Evolutionary conservation across 2,329 filamentous ascomycete species (phyloP).

Genomic region (Boeremia lycopersici): DNA sequence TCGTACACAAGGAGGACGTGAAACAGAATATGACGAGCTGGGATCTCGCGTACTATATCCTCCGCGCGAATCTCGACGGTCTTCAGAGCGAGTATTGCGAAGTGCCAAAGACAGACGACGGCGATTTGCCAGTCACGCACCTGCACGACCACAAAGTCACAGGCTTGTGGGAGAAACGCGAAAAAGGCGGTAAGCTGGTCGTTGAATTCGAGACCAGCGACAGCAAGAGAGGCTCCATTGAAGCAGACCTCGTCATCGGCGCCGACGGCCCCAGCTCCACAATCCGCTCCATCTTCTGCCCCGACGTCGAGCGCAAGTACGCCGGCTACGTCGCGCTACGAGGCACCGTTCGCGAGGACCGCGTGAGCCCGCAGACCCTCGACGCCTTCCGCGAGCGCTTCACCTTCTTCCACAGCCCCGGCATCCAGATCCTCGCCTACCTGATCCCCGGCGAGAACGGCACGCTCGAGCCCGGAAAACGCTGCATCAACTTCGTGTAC

Average conservation of each 20-base stretch:
- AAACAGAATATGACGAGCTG: constrained; percentile 47
- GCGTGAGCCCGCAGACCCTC: constrained; percentile 25
- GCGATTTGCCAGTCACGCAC: constrained; percentile 25
- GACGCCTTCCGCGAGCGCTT: constrained; percentile 47
- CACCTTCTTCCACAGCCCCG: constrained; percentile 48
- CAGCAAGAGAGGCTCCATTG: constrained; percentile 20
- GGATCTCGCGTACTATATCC: constrained; percentile 42
- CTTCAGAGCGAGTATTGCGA: constrained; percentile 35
- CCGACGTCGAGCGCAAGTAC: constrained; percentile 33
- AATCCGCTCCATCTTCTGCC: constrained; percentile 28
- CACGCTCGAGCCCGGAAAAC: constrained; percentile 45
- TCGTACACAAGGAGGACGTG: constrained; percentile 37
- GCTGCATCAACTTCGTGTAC: constrained; percentile 57
- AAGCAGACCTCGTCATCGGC: constrained; percentile 38
- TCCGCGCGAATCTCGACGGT: constrained; percentile 41
- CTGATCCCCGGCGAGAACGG: constrained; percentile 54
- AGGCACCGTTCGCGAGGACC: constrained; percentile 36
- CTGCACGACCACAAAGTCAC: constrained; percentile 35
- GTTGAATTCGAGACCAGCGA: constrained; percentile 29
- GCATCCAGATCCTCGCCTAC: constrained; percentile 51
- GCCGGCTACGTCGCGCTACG: constrained; percentile 43
- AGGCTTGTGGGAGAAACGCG: constrained; percentile 24
- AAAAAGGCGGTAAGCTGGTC: constrained; percentile 21
- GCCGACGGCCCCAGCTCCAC: constrained; percentile 44
- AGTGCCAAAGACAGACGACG: constrained; percentile 22